Base-by-base conservation (phyloP, 345 rosid genomes). In the Lumnitzera racemosa region DNA sequence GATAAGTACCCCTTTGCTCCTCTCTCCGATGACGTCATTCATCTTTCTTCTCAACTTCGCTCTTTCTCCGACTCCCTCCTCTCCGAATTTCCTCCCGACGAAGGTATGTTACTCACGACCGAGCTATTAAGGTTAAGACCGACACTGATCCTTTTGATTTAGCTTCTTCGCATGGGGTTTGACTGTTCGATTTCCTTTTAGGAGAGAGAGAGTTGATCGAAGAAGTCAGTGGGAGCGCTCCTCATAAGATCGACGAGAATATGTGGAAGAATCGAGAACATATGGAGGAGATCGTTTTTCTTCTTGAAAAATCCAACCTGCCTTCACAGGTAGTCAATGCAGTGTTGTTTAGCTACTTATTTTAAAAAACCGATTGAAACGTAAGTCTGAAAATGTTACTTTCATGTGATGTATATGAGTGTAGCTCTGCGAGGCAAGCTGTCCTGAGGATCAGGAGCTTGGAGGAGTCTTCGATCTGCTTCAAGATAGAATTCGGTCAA, bases 221-320 rank as follows among this genome's bases (percentile, higher is more conserved):
- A 49, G 89, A 89, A 78, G 83, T 88, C 11, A 80, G 76, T 25
- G 59, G 67, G 49, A 77, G 72, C 70, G 83, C 96, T 51, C 82
- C 96, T 13, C 96, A 87, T 72, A 92, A 92, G 75, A 83, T 92
- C 23, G 98, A 92, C 61, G 96, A 89, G 80, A 92, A 92, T 76
- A 78, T 92, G 89, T 92, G 98, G 96, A 92, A 82, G 81, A 89
- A 92, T 71, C 78, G 96, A 53, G 96, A 87, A 70, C 89, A 83
- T 58, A 74, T 92, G 72, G 96, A 92, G 65, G 96, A 92, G 79
- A 83, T 89, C 55, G 48, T 89, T 27, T 87, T 75, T 74, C 73
- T 92, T 63, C 87, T 89, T 36, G 81, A 82, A 55, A 74, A 71
- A 64, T 76, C 90, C 36, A 82, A 66, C 60, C 85, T 87, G 88